Evolutionary conservation across 345 rosid genomes (phyloP).

Genomic region (Populus deltoides): DNA sequence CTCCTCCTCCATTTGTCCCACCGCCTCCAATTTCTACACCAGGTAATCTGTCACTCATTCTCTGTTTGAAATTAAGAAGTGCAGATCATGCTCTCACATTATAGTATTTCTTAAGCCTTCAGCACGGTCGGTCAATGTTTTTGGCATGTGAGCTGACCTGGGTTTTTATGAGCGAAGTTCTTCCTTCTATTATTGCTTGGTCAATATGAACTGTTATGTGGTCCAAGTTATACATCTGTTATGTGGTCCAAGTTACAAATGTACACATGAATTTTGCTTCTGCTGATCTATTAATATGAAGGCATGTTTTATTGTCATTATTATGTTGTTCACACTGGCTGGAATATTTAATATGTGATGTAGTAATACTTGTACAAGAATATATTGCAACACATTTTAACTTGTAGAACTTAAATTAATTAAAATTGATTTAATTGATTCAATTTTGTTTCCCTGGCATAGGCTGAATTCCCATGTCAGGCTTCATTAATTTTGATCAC

Average conservation of each 20-base stretch:
- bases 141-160: background rate
- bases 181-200: background rate
- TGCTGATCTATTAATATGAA: background rate
- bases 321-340: background rate
- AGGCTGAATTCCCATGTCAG: background rate
- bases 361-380: background rate
- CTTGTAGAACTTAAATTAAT: background rate
- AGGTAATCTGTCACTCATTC: constrained; percentile 37
- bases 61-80: background rate
- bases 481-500: background rate
- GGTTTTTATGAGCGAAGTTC: background rate
- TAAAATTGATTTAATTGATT: background rate
- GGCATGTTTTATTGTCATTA: background rate
- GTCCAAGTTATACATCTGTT: background rate
- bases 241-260: background rate
- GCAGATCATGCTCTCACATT: background rate
- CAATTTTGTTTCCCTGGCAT: background rate
- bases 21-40: constrained; percentile 68
- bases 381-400: background rate
- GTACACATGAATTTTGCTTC: background rate
- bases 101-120: background rate
- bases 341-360: background rate
- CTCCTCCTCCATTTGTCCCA: constrained; percentile 96
- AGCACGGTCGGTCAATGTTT: background rate
- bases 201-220: background rate